Conservation (phyloP, 2,329 filamentous ascomycete genomes). For the Penicillium sp. region DNA sequence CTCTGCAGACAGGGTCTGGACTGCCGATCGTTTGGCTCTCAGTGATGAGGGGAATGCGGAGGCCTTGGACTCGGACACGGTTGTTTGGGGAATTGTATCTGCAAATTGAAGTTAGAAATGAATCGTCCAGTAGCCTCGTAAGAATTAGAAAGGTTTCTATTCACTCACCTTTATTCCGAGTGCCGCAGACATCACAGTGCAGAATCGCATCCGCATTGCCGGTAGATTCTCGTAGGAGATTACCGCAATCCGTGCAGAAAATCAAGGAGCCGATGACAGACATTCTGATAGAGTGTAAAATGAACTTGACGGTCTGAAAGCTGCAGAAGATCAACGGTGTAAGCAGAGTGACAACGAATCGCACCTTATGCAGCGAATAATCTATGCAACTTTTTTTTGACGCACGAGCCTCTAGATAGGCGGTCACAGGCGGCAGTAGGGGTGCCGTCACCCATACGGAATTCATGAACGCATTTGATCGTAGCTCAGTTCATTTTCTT, state of each 20-base stretch:
- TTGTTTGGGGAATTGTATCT: slow-evolving; percentile 74
- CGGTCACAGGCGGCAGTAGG: slow-evolving; percentile 21
- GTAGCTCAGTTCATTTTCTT: slow-evolving; percentile 13
- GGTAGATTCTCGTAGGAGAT: slow-evolving; percentile 77
- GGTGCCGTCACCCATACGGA: slow-evolving; percentile 10
- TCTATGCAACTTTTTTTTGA: slow-evolving; percentile 22
- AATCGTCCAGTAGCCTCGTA: not conserved
- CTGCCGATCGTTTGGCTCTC: slow-evolving; percentile 78
- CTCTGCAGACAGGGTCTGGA: slow-evolving; percentile 75
- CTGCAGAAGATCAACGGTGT: not conserved
- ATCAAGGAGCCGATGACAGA: slow-evolving; percentile 85
- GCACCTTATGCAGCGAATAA: not conserved
- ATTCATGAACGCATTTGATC: slow-evolving; percentile 20
- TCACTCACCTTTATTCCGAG: slow-evolving; percentile 71
- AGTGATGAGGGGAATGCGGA: slow-evolving; percentile 88
- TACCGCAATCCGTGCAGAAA: slow-evolving; percentile 91
- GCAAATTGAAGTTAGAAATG: slow-evolving; percentile 13
- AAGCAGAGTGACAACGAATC: slow-evolving; percentile 2
- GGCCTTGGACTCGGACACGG: slow-evolving; percentile 80
- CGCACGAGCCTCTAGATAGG: slow-evolving; percentile 22
- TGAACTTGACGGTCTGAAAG: not conserved
- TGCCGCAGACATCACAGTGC: slow-evolving; percentile 80
- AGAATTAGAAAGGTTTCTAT: not conserved
- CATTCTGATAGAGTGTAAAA: slow-evolving; percentile 53
- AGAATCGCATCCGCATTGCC: slow-evolving; percentile 73